Evolutionary conservation across 1,284 basidiomycete genomes (phyloP).

Genomic region (Cystobasidiaceae sp.): DNA sequence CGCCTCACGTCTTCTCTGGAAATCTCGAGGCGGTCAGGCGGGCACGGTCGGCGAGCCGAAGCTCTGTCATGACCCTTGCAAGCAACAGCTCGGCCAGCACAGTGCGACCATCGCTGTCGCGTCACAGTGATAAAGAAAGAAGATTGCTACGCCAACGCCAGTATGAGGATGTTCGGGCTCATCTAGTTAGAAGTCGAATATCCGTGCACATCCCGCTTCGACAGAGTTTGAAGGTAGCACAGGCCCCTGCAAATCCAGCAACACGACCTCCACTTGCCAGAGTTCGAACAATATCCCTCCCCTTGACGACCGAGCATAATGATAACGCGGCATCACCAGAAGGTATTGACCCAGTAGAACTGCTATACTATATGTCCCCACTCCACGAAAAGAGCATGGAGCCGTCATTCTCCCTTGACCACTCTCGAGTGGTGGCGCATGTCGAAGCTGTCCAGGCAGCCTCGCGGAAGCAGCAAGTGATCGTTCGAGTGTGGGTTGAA

Average conservation of each 20-base stretch:
- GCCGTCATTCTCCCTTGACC: slow-evolving; percentile 56
- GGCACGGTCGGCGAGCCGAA: slow-evolving; percentile 26
- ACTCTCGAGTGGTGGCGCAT: background rate
- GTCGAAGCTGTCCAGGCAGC: background rate
- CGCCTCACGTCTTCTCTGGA: background rate
- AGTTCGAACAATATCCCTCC: background rate
- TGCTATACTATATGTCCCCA: slow-evolving; percentile 59
- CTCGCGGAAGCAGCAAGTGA: background rate
- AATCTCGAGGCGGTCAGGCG: background rate
- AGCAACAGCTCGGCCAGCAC: slow-evolving; percentile 32
- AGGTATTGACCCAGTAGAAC: background rate
- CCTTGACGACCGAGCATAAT: background rate
- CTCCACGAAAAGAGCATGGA: slow-evolving; percentile 69
- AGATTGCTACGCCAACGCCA: background rate
- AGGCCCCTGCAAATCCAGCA: no score
- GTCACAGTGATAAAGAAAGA: slow-evolving; percentile 9
- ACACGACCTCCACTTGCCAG: slow-evolving; percentile 5
- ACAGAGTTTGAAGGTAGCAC: background rate
- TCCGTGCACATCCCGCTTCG: background rate
- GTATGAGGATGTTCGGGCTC: background rate
- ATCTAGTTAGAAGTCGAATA: slow-evolving; percentile 11
- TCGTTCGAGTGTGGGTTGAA: slow-evolving; percentile 38
- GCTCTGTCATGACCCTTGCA: slow-evolving; percentile 13
- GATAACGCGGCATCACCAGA: background rate
- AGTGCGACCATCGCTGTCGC: slow-evolving; percentile 43